Conservation (phyloP, 2,329 filamentous ascomycete species). For the Botrytis fabae region DNA sequence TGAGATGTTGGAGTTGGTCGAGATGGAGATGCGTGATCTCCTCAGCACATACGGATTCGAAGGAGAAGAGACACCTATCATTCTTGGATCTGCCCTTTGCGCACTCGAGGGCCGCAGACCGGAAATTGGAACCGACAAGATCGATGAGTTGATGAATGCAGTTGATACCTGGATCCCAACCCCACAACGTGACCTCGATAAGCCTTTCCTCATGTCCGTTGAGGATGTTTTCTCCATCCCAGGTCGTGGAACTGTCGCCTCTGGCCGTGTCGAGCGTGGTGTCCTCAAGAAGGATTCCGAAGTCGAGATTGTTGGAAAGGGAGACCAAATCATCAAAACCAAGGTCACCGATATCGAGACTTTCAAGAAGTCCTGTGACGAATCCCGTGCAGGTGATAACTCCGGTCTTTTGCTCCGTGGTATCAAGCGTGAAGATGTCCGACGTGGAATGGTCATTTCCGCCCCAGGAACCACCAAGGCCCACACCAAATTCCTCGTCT, state of each 20-base stretch:
- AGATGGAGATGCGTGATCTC: slow-evolving; percentile 99
- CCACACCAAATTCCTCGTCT: slow-evolving; percentile 88
- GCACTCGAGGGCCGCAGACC: slow-evolving; percentile 82
- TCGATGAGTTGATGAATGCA: slow-evolving; percentile 85
- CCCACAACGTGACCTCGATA: slow-evolving; percentile 88
- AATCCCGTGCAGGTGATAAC: slow-evolving; percentile 96
- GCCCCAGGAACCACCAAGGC: slow-evolving; percentile 82
- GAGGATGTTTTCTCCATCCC: slow-evolving; percentile 90
- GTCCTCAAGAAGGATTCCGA: slow-evolving; percentile 90
- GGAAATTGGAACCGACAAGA: slow-evolving; percentile 84
- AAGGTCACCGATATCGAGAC: slow-evolving; percentile 99
- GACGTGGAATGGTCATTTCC: slow-evolving; percentile 90
- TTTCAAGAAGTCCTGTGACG: slow-evolving; percentile 99
- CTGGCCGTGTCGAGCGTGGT: slow-evolving; percentile 96
- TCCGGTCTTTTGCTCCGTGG: slow-evolving; percentile 95
- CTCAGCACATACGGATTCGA: slow-evolving; percentile 93
- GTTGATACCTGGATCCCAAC: slow-evolving; percentile 98
- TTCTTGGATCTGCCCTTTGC: slow-evolving; percentile 95
- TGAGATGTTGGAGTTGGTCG: slow-evolving; percentile 99
- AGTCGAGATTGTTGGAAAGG: slow-evolving; percentile 92
- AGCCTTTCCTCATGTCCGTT: slow-evolving; percentile 98
- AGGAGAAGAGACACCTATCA: slow-evolving; percentile 94
- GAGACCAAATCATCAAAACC: slow-evolving; percentile 81
- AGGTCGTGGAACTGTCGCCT: slow-evolving; percentile 94
- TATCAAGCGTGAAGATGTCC: slow-evolving; percentile 91